Percentiles rank a stretch among this genome's conserved stretches.
Evolutionary conservation across 805 yeast species (phyloP).

Genomic region (Candida ficus): DNA sequence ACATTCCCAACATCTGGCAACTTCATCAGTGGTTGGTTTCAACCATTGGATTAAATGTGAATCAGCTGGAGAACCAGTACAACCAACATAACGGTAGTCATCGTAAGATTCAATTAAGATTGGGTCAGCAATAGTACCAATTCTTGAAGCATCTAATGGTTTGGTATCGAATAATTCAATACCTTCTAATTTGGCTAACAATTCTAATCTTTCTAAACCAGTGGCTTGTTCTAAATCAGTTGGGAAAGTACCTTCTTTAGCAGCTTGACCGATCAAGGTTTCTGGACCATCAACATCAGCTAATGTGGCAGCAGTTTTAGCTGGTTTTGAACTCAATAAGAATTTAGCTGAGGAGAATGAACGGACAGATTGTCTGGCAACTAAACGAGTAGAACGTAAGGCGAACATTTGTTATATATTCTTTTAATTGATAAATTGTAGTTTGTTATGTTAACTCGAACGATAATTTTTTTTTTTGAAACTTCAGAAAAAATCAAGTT

Average conservation of each 20-base stretch:
- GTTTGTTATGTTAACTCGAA: constrained; percentile 15
- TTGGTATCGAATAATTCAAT: constrained; percentile 86
- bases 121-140: constrained; percentile 88
- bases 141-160: constrained; percentile 83
- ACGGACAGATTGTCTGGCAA: constrained; percentile 29
- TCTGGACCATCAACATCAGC: constrained; percentile 75
- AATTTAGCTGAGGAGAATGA: constrained; percentile 29
- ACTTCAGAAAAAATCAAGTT: constrained; percentile 1
- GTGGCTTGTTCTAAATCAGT: constrained; percentile 95
- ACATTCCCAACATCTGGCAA: constrained; percentile 98
- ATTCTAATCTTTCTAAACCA: constrained; percentile 95
- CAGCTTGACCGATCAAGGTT: constrained; percentile 88
- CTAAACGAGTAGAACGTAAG: constrained; percentile 30
- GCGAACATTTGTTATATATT: constrained; percentile 26
- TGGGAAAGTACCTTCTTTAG: constrained; percentile 78
- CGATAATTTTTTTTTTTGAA: constrained; percentile 14
- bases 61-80: constrained; percentile 94
- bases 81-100: constrained; percentile 92
- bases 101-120: constrained; percentile 85
- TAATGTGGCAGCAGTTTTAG: constrained; percentile 60
- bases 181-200: constrained; percentile 93
- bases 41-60: constrained; percentile 91
- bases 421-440: not conserved
- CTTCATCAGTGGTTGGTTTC: constrained; percentile 75
- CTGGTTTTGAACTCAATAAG: constrained; percentile 19